Conservation (phyloP, 306 rosid species). For the Cicer bijugum region DNA sequence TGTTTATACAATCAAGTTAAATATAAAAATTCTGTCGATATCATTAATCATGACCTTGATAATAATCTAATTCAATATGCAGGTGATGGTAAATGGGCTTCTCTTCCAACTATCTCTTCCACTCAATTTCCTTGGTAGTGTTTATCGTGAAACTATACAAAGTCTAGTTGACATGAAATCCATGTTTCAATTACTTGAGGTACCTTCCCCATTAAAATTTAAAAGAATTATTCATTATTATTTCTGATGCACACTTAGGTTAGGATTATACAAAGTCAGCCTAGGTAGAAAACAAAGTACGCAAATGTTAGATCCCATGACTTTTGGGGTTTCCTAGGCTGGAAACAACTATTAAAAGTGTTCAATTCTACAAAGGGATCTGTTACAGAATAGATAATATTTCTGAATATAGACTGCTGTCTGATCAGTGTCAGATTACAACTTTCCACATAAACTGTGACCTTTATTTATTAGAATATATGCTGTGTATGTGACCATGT, state of each 20-base stretch:
- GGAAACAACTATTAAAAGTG: background rate
- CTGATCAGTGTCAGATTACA: slow-evolving; percentile 2
- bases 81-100: slow-evolving; percentile 99
- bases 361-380: background rate
- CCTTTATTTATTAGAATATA: slow-evolving; percentile 24
- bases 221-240: slow-evolving; percentile 1
- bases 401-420: slow-evolving; percentile 10
- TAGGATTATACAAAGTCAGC: background rate
- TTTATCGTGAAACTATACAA: slow-evolving; percentile 95
- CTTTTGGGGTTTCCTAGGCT: background rate
- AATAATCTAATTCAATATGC: slow-evolving; percentile 40
- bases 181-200: slow-evolving; percentile 98
- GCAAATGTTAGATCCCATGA: slow-evolving; percentile 9
- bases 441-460: slow-evolving; percentile 4
- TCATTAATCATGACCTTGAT: slow-evolving; percentile 33
- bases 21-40: background rate
- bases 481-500: slow-evolving; percentile 27
- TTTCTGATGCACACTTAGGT: background rate
- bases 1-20: slow-evolving; percentile 8
- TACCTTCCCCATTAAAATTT: slow-evolving; percentile 49
- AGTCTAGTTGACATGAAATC: slow-evolving; percentile 96
- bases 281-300: slow-evolving; percentile 10
- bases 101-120: slow-evolving; percentile 98
- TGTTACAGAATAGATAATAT: background rate
- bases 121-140: slow-evolving; percentile 96